Evolutionary conservation across 2,329 filamentous ascomycete genomes (phyloP).

Genomic region (Ilyonectria destructans): DNA sequence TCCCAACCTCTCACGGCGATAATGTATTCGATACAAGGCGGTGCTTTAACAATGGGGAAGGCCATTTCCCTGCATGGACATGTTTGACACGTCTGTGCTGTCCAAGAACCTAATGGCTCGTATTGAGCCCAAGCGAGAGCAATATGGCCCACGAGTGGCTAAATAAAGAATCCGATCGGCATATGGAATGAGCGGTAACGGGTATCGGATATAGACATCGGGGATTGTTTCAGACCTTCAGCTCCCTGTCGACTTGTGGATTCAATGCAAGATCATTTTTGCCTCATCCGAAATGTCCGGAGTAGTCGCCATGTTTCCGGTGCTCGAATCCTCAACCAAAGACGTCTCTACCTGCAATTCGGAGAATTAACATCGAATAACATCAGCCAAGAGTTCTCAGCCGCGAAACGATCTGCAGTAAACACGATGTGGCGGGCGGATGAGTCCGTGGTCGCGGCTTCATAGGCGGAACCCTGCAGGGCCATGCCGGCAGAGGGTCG

Average conservation of each 20-base stretch:
- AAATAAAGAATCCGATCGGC: slow-evolving; percentile 11
- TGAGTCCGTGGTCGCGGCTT: not conserved
- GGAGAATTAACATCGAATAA: slow-evolving; percentile 8
- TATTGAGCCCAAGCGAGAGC: not conserved
- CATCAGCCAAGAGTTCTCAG: not conserved
- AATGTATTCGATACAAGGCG: not conserved
- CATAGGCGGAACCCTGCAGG: not conserved
- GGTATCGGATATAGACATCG: not conserved
- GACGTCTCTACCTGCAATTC: not conserved
- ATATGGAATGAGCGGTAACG: not conserved
- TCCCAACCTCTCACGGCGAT: slow-evolving; percentile 1
- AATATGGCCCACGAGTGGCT: not conserved
- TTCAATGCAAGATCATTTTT: not conserved
- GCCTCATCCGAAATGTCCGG: not conserved
- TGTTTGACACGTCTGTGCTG: not conserved
- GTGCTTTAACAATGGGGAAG: not conserved
- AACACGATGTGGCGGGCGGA: slow-evolving; percentile 4
- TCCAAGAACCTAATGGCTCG: not conserved
- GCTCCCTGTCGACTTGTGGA: not conserved
- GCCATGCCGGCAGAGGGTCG: slow-evolving; percentile 4
- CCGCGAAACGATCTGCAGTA: slow-evolving; percentile 1
- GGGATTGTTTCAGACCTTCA: not conserved
- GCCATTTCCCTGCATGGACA: slow-evolving; percentile 1
- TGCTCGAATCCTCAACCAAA: not conserved
- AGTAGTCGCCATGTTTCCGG: not conserved